Conservation (phyloP, 371 early-diverging fungal species). For the Circinella minor region DNA sequence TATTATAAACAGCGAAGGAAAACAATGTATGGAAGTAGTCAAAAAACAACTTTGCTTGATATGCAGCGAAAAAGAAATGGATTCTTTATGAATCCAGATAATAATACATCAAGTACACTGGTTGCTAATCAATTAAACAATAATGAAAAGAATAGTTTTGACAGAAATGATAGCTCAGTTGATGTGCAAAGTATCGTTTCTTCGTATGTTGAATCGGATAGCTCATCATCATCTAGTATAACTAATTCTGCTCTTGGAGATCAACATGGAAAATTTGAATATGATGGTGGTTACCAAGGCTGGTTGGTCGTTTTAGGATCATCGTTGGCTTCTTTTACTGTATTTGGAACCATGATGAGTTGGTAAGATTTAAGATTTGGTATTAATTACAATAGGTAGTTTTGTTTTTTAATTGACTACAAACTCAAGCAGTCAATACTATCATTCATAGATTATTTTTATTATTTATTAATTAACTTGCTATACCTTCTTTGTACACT, state of each 20-base stretch:
- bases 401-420: too few relatives aligned
- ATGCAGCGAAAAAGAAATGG: background rate
- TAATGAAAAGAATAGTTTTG: background rate
- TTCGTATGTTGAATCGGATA: background rate
- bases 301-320: slow-evolving; percentile 64
- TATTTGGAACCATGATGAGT: slow-evolving; percentile 51
- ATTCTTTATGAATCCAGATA: background rate
- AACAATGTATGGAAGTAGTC: background rate
- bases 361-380: slow-evolving; percentile 22
- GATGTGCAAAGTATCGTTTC: background rate
- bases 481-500: background rate
- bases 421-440: too few relatives aligned
- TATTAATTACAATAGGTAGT: too few relatives aligned
- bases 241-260: background rate
- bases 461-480: too few relatives aligned
- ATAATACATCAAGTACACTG: background rate
- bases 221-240: background rate
- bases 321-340: slow-evolving; percentile 59
- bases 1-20: background rate
- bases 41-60: background rate
- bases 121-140: background rate
- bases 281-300: slow-evolving; percentile 54
- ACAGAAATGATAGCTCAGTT: background rate
- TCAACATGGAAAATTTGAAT: background rate
- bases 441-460: too few relatives aligned